Conservation (phyloP, 352 stramenopile species). For the Globisporangium cylindrosporum region DNA sequence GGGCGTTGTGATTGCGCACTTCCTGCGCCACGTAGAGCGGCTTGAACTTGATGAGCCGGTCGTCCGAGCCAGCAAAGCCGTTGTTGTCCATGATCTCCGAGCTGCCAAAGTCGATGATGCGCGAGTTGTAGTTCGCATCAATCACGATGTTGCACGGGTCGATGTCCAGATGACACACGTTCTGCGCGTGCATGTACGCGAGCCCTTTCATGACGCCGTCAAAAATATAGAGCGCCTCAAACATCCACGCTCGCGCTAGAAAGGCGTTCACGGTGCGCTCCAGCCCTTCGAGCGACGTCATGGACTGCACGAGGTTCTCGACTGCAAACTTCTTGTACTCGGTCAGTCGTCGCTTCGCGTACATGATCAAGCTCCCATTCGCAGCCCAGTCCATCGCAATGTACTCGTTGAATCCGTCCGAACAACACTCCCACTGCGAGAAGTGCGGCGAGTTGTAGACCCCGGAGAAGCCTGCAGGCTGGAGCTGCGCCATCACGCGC, state of each 20-base stretch:
- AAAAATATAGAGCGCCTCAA: slow-evolving; percentile 65
- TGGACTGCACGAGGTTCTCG: slow-evolving; percentile 45
- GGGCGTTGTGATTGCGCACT: slow-evolving; percentile 61
- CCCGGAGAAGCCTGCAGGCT: slow-evolving; percentile 56
- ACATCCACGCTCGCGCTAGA: slow-evolving; percentile 66
- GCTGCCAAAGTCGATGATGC: slow-evolving; percentile 82
- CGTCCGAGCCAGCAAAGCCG: slow-evolving; percentile 43
- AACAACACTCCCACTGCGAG: slow-evolving; percentile 71
- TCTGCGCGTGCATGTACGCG: slow-evolving; percentile 75
- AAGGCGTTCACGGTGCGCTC: slow-evolving; percentile 58
- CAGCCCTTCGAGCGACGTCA: slow-evolving; percentile 42
- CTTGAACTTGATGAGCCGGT: slow-evolving; percentile 77
- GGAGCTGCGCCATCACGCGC: slow-evolving; percentile 74
- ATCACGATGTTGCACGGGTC: slow-evolving; percentile 82
- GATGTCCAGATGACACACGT: slow-evolving; percentile 78
- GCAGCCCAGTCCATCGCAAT: slow-evolving; percentile 74
- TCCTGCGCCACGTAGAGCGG: slow-evolving; percentile 70
- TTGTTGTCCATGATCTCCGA: slow-evolving; percentile 74
- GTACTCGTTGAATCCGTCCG: slow-evolving; percentile 70
- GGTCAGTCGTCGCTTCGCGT: slow-evolving; percentile 57
- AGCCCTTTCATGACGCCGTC: slow-evolving; percentile 62
- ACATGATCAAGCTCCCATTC: slow-evolving; percentile 68
- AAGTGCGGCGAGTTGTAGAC: slow-evolving; percentile 60
- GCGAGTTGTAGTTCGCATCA: slow-evolving; percentile 41
- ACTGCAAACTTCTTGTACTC: slow-evolving; percentile 72